A percentile compares a stretch with the other conserved stretches of the same genome.
phyloP scores from a whole-genome alignment of 2,329 filamentous ascomycete genomes.

The Stylonectria norvegica region DNA sequence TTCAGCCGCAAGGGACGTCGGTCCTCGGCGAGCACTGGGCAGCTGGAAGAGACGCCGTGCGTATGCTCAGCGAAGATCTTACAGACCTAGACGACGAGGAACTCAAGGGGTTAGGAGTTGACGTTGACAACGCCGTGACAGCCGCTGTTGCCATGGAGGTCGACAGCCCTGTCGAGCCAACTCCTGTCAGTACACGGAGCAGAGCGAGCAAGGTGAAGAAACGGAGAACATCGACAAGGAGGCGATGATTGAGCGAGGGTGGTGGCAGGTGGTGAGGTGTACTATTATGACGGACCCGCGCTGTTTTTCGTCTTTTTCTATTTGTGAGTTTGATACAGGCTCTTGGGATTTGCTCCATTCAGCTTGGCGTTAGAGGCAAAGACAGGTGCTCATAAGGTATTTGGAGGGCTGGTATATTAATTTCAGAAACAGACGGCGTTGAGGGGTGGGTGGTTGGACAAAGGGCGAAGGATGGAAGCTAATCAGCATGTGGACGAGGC shows the following conservation, averaged over 20 bases:
- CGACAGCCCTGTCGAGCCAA: constrained; percentile 21
- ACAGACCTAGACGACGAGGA: constrained; percentile 92
- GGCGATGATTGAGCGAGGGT: constrained; percentile 24
- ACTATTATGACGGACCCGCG: constrained; percentile 6
- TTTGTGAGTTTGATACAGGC: constrained; percentile 19
- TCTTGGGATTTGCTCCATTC: constrained; percentile 18
- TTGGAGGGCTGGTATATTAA: constrained; percentile 14
- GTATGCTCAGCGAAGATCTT: constrained; percentile 76
- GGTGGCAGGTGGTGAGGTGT: constrained; percentile 8
- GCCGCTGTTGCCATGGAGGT: constrained; percentile 27
- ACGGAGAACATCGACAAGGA: constrained; percentile 35
- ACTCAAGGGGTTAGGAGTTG: constrained; percentile 64
- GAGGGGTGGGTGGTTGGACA: constrained; percentile 7
- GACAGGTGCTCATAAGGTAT: no score
- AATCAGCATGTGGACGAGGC: neutral
- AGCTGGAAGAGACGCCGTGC: constrained; percentile 64
- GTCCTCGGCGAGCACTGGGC: constrained; percentile 64
- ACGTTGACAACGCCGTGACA: constrained; percentile 44
- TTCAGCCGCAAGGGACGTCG: constrained; percentile 76
- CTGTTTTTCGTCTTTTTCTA: constrained; percentile 10
- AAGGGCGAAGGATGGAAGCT: constrained; percentile 11
- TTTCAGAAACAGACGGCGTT: constrained; percentile 22
- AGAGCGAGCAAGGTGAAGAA: constrained; percentile 31
- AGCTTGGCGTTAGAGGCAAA: constrained; percentile 27
- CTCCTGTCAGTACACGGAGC: constrained; percentile 22